Percentiles rank a stretch among this genome's conserved stretches.
Conservation (phyloP, 768 basidiomycete genomes). For the Hypholoma sublateritium region DNA sequence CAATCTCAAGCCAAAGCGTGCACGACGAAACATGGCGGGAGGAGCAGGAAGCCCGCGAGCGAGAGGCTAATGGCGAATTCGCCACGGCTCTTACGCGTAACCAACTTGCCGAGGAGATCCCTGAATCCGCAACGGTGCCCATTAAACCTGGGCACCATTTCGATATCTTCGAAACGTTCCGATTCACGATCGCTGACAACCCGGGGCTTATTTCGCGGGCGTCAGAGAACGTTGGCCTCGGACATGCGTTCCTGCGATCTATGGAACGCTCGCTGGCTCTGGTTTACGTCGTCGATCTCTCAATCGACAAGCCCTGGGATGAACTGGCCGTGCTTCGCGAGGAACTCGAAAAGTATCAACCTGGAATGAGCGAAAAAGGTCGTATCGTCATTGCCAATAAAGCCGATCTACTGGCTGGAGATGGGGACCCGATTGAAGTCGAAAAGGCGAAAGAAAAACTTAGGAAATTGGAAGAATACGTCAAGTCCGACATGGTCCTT, state of each 20-base stretch:
- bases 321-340: constrained; percentile 70
- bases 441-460: constrained; percentile 59
- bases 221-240: constrained; percentile 88
- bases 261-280: constrained; percentile 91
- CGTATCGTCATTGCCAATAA: constrained; percentile 93
- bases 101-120: constrained; percentile 27
- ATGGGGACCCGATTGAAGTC: constrained; percentile 46
- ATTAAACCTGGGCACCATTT: constrained; percentile 45
- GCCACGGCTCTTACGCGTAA: constrained; percentile 53
- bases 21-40: constrained; percentile 72
- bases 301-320: constrained; percentile 69
- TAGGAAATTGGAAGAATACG: constrained; percentile 53
- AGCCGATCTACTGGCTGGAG: constrained; percentile 76
- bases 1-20: constrained; percentile 44
- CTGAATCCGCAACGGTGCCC: constrained; percentile 16
- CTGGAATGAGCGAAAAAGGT: constrained; percentile 74
- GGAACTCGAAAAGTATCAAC: constrained; percentile 84
- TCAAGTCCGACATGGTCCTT: constrained; percentile 43
- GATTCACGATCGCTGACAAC: constrained; percentile 97
- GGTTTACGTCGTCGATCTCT: constrained; percentile 91
- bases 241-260: constrained; percentile 89
- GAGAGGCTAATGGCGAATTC: constrained; percentile 51
- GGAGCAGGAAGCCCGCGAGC: constrained; percentile 40
- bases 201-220: constrained; percentile 88
- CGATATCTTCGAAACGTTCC: constrained; percentile 68